Percentiles rank a stretch among this genome's conserved stretches.
Evolutionary conservation across 2,329 filamentous ascomycete species (phyloP).

Genomic region (Paraphoma chrysanthemicola): DNA sequence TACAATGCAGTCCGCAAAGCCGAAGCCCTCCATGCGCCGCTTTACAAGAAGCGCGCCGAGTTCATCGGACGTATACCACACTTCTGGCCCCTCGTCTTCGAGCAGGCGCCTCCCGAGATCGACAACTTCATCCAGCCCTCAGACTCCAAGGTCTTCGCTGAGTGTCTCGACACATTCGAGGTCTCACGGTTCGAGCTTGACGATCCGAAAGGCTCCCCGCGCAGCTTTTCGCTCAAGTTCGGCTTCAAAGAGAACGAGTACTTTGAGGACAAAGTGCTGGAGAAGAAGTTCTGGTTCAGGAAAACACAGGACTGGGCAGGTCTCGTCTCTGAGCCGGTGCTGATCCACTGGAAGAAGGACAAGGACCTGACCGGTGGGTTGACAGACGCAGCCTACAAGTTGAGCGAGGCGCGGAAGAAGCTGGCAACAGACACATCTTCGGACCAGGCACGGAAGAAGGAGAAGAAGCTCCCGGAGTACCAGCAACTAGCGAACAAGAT

Average conservation of each 20-base stretch:
- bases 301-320: conserved; percentile 73
- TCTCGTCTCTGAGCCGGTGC: conserved; percentile 86
- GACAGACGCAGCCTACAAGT: conserved; percentile 73
- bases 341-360: conserved; percentile 77
- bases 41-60: conserved; percentile 78
- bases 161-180: conserved; percentile 70
- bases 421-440: conserved; percentile 30
- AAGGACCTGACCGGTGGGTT: conserved; percentile 86
- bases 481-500: conserved; percentile 62
- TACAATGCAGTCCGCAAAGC: conserved; percentile 71
- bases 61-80: conserved; percentile 76
- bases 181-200: conserved; percentile 84
- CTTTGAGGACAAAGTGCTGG: conserved; percentile 78
- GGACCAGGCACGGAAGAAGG: conserved; percentile 57
- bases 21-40: conserved; percentile 69
- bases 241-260: conserved; percentile 82
- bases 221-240: conserved; percentile 74
- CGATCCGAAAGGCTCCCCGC: conserved; percentile 73
- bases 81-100: conserved; percentile 96
- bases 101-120: conserved; percentile 83
- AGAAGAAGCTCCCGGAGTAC: conserved; percentile 63
- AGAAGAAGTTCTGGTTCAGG: conserved; percentile 93
- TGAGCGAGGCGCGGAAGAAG: conserved; percentile 68
- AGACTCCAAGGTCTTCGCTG: conserved; percentile 76
- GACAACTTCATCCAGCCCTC: conserved; percentile 86